These are phyloP conservation scores for Penicillium griseofulvum DNA, from an alignment of 2,329 filamentous ascomycete genomes.

Conservation along the genomic window DNA sequence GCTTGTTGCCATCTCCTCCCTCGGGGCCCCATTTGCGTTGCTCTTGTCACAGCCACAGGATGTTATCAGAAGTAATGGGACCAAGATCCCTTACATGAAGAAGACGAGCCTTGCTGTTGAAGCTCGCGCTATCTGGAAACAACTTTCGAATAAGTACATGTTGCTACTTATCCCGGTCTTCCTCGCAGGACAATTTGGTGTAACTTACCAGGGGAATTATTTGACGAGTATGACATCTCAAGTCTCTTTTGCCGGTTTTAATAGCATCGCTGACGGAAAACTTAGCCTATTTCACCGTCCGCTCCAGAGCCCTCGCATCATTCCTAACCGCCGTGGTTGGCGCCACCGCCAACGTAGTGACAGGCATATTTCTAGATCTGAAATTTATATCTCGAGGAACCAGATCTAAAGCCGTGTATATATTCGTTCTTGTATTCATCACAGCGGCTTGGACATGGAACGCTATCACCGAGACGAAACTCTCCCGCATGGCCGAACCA, in stretches of 20 bases:
- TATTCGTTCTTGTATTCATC: conserved; percentile 44
- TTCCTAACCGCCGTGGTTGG: conserved; percentile 47
- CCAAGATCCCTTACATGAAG: conserved; percentile 24
- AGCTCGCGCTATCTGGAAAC: conserved; percentile 36
- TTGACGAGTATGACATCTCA: conserved; percentile 36
- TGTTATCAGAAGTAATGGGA: conserved; percentile 44
- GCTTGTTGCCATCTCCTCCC: conserved; percentile 41
- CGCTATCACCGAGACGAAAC: conserved; percentile 49
- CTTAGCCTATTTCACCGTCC: conserved; percentile 50
- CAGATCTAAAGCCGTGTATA: conserved; percentile 47
- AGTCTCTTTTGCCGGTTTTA: no score
- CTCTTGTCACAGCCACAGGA: conserved; percentile 49
- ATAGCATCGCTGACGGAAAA: background rate
- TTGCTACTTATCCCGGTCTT: conserved; percentile 51
- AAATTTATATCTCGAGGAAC: conserved; percentile 43
- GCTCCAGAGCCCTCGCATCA: conserved; percentile 48
- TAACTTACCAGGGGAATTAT: conserved; percentile 53
- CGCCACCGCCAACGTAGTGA: conserved; percentile 38
- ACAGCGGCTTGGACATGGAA: conserved; percentile 50
- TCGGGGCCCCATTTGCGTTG: conserved; percentile 48
- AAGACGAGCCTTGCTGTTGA: conserved; percentile 35
- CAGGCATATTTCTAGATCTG: conserved; percentile 33
- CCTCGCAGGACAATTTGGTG: conserved; percentile 53
- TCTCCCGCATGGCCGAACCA: conserved; percentile 44
- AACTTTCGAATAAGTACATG: conserved; percentile 48